Evolutionary conservation across 768 basidiomycete genomes (phyloP), one percentile per base, ranked within the genome.

Genomic region (Suillus hirtellus): DNA sequence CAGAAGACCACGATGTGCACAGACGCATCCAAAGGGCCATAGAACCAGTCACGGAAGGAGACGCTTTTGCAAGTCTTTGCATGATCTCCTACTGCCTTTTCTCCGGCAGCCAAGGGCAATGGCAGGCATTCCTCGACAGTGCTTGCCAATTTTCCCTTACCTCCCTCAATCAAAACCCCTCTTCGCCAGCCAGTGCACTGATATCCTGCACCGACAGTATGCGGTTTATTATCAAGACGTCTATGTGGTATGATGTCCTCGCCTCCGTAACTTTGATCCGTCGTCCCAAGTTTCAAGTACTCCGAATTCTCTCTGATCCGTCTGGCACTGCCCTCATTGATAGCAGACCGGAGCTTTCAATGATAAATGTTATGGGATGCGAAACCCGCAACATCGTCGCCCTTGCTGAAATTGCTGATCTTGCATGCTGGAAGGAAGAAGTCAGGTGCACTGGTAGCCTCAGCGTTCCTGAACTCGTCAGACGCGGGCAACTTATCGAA

Each of bases 191-290:
- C 60, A 78, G 80, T 55, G 81, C 81, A 8, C 79, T 90, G 14
- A 63, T 78, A 40, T 62, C 65, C 17, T 86, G 83, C 67, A 66
- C 71, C 24, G 81, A 79, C 79, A 85, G 78, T 76, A 81, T 78
- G 73, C 84, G 76, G 43, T 93, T 93, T 75, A 87, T 93, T 71
- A 82, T 93, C 76, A 92, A 92, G 74, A 89, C 92, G 34, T 86
- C 89, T 17, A 86, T 93, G 61, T 94, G 92, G 92, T 92, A 93
- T 73, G 92, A 94, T 72, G 90, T 93, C 42, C 81, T 93, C 59
- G 91, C 90, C 8, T 86, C 88, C 1, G 83, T 89, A 59, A 90
- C 91, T n/a, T 86, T 83, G n/a, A 78, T 81, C 65, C 68, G 80
- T 66, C 67, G 76, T 3, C 91, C 92, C 11, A 78, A 78, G 55